These are phyloP conservation scores for Pulicaria dysenterica DNA, from an alignment of 129 eudicot species.

Conservation along the genomic window DNA sequence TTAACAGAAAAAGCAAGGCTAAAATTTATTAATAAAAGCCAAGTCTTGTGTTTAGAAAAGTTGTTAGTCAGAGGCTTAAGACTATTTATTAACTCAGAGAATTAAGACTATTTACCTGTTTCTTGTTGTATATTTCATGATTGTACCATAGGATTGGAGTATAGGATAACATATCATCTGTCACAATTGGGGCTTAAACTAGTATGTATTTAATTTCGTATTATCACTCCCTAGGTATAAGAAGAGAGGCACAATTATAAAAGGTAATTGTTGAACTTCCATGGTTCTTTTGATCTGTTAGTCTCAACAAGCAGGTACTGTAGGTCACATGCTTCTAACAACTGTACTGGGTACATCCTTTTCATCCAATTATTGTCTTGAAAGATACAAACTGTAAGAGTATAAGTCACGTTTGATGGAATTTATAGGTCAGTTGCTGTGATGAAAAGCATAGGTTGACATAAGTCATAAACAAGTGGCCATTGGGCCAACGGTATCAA, in stretches of 20 bases:
- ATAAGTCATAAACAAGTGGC: not conserved
- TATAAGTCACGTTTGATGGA: not conserved
- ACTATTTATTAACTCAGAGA: no score
- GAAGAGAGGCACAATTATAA: no score
- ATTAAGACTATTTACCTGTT: no score
- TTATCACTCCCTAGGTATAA: no score
- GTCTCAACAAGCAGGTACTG: not conserved
- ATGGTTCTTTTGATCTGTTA: not conserved
- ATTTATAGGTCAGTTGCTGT: not conserved
- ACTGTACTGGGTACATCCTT: not conserved
- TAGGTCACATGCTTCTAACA: not conserved
- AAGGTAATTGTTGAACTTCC: no score
- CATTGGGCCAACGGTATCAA: not conserved
- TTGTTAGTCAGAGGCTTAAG: no score
- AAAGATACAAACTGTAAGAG: not conserved
- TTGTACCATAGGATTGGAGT: no score
- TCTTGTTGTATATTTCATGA: no score
- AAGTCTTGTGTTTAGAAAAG: not conserved
- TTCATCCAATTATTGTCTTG: not conserved
- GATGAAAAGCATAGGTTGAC: not conserved
- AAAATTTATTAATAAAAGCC: not conserved
- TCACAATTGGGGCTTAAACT: no score
- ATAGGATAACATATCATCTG: no score
- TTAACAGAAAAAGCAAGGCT: no score
- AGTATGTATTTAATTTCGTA: no score